phyloP scores from a whole-genome alignment of 352 stramenopile species.

The Phytophthora syringae region DNA sequence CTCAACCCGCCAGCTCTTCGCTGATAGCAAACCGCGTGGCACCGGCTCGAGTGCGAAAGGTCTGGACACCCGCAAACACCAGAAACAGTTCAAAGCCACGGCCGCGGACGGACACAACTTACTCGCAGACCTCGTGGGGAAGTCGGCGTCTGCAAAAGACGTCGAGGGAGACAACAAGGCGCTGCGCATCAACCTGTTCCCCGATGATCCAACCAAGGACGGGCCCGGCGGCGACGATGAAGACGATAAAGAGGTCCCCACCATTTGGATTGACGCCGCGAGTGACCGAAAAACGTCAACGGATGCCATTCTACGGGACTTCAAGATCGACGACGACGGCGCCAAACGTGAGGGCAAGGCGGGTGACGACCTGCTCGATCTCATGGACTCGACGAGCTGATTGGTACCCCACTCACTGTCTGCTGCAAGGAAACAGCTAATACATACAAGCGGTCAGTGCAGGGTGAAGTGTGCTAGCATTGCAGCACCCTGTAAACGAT shows the following conservation, averaged over 20 bases:
- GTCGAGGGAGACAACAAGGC: conserved; percentile 57
- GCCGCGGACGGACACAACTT: conserved; percentile 86
- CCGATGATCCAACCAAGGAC: conserved; percentile 52
- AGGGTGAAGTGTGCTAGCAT: neutral
- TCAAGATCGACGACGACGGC: conserved; percentile 64
- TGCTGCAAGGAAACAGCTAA: neutral
- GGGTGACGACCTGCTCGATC: conserved; percentile 82
- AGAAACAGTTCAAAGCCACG: conserved; percentile 82
- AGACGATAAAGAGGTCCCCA: conserved; percentile 68
- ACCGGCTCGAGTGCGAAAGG: conserved; percentile 32
- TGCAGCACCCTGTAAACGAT: no score
- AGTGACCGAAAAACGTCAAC: conserved; percentile 72
- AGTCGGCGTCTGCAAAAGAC: conserved; percentile 53
- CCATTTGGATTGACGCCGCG: conserved; percentile 82
- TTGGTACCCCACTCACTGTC: no score
- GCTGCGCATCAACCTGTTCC: conserved; percentile 85
- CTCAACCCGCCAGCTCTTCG: conserved; percentile 64
- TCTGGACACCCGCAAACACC: conserved; percentile 37
- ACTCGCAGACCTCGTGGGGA: conserved; percentile 82
- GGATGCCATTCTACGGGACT: conserved; percentile 58
- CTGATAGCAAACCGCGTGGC: conserved; percentile 60
- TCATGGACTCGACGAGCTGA: conserved; percentile 85
- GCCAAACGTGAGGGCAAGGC: conserved; percentile 52
- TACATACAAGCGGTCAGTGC: neutral
- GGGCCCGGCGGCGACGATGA: conserved; percentile 53